These are phyloP conservation scores for Lactarius evosmus DNA, from an alignment of 768 basidiomycete species.

Conservation along the genomic window DNA sequence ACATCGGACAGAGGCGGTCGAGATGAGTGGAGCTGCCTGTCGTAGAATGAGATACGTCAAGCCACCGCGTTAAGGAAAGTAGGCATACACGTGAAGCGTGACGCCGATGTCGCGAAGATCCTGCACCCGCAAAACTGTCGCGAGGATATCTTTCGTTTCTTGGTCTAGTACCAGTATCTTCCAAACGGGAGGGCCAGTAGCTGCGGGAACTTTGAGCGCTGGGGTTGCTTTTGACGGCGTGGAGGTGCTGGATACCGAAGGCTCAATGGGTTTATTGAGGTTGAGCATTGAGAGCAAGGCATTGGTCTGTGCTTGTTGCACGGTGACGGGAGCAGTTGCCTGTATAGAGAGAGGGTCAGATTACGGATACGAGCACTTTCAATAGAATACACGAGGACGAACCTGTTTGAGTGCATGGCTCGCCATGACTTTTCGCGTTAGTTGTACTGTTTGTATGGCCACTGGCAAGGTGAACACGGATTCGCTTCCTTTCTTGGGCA, in stretches of 20 bases:
- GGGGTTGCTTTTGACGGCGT: constrained; percentile 39
- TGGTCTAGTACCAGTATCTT: constrained; percentile 95
- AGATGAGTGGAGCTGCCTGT: constrained; percentile 84
- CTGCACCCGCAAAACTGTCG: constrained; percentile 92
- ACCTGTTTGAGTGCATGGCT: constrained; percentile 47
- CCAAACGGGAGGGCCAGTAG: constrained; percentile 82
- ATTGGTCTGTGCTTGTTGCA: constrained; percentile 86
- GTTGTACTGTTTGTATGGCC: too few species aligned
- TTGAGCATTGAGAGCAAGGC: constrained; percentile 85
- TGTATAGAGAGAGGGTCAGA: constrained; percentile 11
- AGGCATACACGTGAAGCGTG: constrained; percentile 90
- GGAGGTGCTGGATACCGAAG: constrained; percentile 32
- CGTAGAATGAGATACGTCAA: not conserved
- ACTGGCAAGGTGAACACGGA: not conserved
- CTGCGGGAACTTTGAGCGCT: constrained; percentile 48
- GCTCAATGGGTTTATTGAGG: constrained; percentile 64
- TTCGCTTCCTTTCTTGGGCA: not conserved
- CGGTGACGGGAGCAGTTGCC: constrained; percentile 50
- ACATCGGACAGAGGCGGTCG: constrained; percentile 92
- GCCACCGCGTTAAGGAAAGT: constrained; percentile 6
- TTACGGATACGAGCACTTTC: not conserved
- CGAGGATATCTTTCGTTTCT: constrained; percentile 92
- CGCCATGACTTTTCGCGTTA: constrained; percentile 37
- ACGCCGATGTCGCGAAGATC: constrained; percentile 96
- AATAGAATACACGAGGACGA: constrained; percentile 19